phyloP scores from a whole-genome alignment of 495 filamentous ascomycete genomes.

The Hyaloscypha bicolor region DNA sequence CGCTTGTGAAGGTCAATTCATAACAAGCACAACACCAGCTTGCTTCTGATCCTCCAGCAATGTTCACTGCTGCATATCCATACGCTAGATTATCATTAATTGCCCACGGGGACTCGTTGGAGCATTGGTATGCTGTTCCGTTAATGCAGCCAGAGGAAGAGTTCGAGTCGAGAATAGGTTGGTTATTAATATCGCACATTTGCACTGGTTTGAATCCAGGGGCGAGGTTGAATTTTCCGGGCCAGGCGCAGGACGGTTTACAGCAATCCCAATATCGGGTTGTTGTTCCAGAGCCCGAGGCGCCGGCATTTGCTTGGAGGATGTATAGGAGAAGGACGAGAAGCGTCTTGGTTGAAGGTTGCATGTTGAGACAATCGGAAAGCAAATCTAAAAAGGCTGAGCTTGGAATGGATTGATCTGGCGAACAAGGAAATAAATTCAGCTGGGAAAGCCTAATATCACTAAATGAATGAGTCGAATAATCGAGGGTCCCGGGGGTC shows the following conservation, averaged over 20 bases:
- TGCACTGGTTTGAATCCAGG: slow-evolving; percentile 41
- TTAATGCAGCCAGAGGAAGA: slow-evolving; percentile 13
- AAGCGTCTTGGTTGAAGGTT: too few relatives aligned
- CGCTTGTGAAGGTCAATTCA: too few relatives aligned
- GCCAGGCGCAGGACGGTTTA: slow-evolving; percentile 61
- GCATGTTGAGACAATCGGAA: too few relatives aligned
- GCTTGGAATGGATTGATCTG: too few relatives aligned
- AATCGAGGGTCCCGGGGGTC: too few relatives aligned
- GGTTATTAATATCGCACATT: slow-evolving; percentile 56
- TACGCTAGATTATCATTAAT: slow-evolving; percentile 58
- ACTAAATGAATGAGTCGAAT: too few relatives aligned
- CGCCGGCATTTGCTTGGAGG: slow-evolving; percentile 17
- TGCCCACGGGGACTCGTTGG: slow-evolving; percentile 63
- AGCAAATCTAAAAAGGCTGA: too few relatives aligned
- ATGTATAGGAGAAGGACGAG: slow-evolving; percentile 19
- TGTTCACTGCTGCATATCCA: slow-evolving; percentile 66
- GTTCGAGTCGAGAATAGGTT: slow-evolving; percentile 51
- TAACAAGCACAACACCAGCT: too few relatives aligned
- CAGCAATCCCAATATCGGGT: slow-evolving; percentile 59
- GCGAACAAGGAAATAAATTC: too few relatives aligned
- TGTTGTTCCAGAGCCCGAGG: slow-evolving; percentile 46
- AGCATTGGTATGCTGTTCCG: slow-evolving; percentile 67
- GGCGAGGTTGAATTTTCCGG: slow-evolving; percentile 51
- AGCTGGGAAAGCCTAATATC: too few relatives aligned
- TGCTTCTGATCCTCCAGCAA: too few relatives aligned